These are phyloP conservation scores for Saposhnikovia divaricata DNA, from an alignment of 129 eudicot genomes.

Conservation along the genomic window DNA sequence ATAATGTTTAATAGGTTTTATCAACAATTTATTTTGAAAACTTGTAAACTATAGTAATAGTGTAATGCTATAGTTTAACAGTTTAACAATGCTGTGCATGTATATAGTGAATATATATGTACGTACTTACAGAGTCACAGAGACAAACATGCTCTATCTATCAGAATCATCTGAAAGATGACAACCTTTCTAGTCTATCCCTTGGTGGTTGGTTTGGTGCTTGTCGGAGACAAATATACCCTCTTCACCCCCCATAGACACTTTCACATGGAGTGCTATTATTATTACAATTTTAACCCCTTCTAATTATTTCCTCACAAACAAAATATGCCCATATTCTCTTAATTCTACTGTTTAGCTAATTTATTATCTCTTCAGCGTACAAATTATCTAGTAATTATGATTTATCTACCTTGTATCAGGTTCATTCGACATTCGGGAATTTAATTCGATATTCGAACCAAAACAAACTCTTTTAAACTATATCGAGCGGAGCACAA, in stretches of 20 bases:
- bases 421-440: too few relatives aligned
- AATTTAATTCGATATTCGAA: too few relatives aligned
- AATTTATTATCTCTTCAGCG: not conserved
- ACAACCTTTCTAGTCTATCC: not conserved
- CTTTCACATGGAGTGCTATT: not conserved
- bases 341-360: not conserved
- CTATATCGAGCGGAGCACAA: too few relatives aligned
- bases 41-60: too few relatives aligned
- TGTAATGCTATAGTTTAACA: not conserved
- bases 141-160: slow-evolving; percentile 5
- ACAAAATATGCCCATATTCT: not conserved
- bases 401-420: too few relatives aligned
- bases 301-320: not conserved
- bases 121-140: not conserved
- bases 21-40: not conserved
- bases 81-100: not conserved
- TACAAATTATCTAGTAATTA: not conserved
- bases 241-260: not conserved
- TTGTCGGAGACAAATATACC: slow-evolving; percentile 8
- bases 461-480: too few relatives aligned
- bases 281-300: not conserved
- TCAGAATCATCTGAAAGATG: slow-evolving; percentile 5
- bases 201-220: not conserved
- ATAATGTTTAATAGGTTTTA: not conserved
- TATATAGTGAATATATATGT: not conserved